Percentiles rank a stretch among this genome's conserved stretches.
Conservation (phyloP, 352 stramenopile genomes). For the Pythium vanterpoolii region DNA sequence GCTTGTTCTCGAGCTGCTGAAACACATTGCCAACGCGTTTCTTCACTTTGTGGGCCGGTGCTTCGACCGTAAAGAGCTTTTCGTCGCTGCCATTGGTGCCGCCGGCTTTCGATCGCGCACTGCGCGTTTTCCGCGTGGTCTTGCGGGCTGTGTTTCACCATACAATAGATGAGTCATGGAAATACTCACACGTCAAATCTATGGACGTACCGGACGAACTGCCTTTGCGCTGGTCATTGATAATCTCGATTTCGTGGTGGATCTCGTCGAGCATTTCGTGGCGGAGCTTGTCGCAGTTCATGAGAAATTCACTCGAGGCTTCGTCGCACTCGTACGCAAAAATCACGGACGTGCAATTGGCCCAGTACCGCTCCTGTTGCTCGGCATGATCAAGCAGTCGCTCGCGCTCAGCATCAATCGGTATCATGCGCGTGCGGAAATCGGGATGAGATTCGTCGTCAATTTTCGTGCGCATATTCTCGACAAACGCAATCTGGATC, state of each 20-base stretch:
- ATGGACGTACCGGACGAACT: conserved; percentile 34
- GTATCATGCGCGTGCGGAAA: conserved; percentile 41
- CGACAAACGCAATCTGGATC: conserved; percentile 70
- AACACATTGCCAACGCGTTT: conserved; percentile 66
- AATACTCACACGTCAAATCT: no score
- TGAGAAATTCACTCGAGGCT: conserved; percentile 66
- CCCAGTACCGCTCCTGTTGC: conserved; percentile 49
- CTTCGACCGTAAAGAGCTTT: conserved; percentile 34
- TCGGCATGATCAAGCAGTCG: conserved; percentile 39
- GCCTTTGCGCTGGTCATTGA: conserved; percentile 70
- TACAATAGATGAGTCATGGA: no score
- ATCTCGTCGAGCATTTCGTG: conserved; percentile 87
- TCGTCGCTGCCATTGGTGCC: conserved; percentile 22
- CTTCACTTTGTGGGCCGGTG: conserved; percentile 59
- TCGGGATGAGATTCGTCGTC: conserved; percentile 67
- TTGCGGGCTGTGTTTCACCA: conserved; percentile 35
- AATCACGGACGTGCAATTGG: conserved; percentile 58
- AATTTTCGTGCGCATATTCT: conserved; percentile 64
- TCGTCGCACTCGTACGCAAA: conserved; percentile 83
- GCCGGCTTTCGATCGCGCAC: conserved; percentile 55
- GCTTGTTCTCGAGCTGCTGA: conserved; percentile 63
- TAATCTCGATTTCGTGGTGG: conserved; percentile 81
- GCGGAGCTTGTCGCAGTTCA: conserved; percentile 75
- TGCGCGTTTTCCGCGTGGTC: conserved; percentile 74
- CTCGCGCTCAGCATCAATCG: conserved; percentile 47